Base-by-base conservation (phyloP, 1,284 basidiomycete species). In the Trichosporon sp. region DNA sequence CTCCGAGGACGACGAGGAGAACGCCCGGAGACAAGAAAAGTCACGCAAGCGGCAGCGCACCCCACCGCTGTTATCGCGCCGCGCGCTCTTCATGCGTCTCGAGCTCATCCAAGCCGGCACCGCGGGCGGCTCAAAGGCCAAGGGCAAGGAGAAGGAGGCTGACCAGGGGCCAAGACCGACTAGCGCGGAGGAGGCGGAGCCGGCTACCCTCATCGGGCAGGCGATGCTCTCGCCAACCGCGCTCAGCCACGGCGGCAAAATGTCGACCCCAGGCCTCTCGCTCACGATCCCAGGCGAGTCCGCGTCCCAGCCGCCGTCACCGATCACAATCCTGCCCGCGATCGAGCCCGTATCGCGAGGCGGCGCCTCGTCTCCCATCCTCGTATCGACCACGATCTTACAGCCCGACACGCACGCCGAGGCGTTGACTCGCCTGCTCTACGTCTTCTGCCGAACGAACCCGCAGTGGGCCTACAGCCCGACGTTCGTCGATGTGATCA, bases 371-470 rank as follows among this genome's bases (percentile, higher is more conserved):
- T 70, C 70, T 34, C 65, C 67, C 32, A 58, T 65, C 11, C 51
- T 27, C 38, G 11, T 42, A n/a, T 69, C 75, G 11, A 71, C 73
- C 12, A 69, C 76, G 11, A 60, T 78, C 12, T 74, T 75, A 13
- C 68, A 74, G 25, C 68, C 75, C 2, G 81, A 83, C 47, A 78
- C 79, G 0, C 80, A 84, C 60, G 72, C 75, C 11, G 83, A 84
- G 62, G 77, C 74, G 29, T 70, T 85, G 3, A 77, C 76, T 2
- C 78, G 84, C 2, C 70, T 85, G 29, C 72, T 84, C 3, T 83
- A 78, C 70, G 72, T 83, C 31, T 81, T 82, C 65, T 72, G 76
- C 13, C 73, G 75, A 6, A 53, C 76, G 15, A 78, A 83, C 67
- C 78, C 79, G 0, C 77, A 80, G 53, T 78, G 77, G 69, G 32